phyloP scores from a whole-genome alignment of 2,329 filamentous ascomycete species.

The Sordariomycetes sp. region DNA sequence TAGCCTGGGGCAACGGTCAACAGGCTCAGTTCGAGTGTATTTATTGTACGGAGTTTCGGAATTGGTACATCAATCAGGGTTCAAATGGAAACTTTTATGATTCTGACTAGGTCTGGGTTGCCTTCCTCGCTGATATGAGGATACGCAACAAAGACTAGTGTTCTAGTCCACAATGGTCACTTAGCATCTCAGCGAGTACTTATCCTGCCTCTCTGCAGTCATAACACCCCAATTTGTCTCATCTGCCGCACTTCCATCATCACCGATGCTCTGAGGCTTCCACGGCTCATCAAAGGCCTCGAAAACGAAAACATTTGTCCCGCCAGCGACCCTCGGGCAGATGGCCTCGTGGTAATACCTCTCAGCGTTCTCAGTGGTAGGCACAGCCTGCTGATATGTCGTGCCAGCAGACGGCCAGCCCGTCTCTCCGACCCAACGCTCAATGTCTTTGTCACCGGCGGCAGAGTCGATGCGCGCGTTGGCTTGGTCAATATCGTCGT shows the following conservation, averaged over 20 bases:
- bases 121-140: too few species aligned
- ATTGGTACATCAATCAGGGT: too few species aligned
- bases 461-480: neutral
- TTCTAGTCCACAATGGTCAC: too few species aligned
- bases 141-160: too few species aligned
- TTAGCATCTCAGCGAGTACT: slow-evolving; percentile 3
- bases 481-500: slow-evolving; percentile 3
- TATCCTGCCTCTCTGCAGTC: slow-evolving; percentile 2
- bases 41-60: too few species aligned
- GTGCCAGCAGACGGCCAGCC: slow-evolving; percentile 56
- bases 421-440: slow-evolving; percentile 63
- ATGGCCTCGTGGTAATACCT: slow-evolving; percentile 1
- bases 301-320: slow-evolving; percentile 2
- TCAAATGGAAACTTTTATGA: too few species aligned
- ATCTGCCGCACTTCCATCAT: slow-evolving; percentile 1
- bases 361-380: slow-evolving; percentile 24
- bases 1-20: too few species aligned
- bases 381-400: slow-evolving; percentile 52
- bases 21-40: too few species aligned
- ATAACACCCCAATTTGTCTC: slow-evolving; percentile 5
- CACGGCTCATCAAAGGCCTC: slow-evolving; percentile 5
- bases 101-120: too few species aligned
- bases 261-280: slow-evolving; percentile 3
- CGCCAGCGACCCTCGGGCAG: neutral
- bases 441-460: slow-evolving; percentile 10